Conservation (phyloP, 1,284 basidiomycete genomes). For the Microbotryum lychnidis-dioicae region DNA sequence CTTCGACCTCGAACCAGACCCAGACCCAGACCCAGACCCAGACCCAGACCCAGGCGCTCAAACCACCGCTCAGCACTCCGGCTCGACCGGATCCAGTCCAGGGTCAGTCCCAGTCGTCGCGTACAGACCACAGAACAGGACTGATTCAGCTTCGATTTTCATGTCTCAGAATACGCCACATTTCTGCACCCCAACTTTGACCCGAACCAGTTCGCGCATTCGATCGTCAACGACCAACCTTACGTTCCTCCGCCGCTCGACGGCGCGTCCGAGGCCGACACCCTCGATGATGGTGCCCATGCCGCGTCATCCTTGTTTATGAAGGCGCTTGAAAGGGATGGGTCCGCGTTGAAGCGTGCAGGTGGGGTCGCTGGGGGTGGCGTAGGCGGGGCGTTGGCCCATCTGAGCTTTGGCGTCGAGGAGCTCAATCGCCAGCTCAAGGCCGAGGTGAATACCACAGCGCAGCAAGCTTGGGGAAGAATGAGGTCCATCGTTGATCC, state of each 20-base stretch:
- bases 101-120: too few species aligned
- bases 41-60: too few species aligned
- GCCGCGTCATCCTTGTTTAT: neutral
- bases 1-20: too few species aligned
- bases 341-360: constrained; percentile 4
- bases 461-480: too few species aligned
- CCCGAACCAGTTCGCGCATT: constrained; percentile 78
- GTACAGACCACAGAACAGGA: neutral
- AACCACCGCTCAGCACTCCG: too few species aligned
- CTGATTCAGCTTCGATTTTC: neutral
- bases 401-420: constrained; percentile 72
- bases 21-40: too few species aligned
- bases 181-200: constrained; percentile 66
- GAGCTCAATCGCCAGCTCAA: constrained; percentile 81
- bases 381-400: constrained; percentile 57
- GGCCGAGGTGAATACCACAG: constrained; percentile 52
- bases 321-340: neutral
- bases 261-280: neutral
- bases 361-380: constrained; percentile 41
- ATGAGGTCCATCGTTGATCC: too few species aligned
- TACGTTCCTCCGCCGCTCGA: constrained; percentile 48
- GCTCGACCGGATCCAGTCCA: too few species aligned
- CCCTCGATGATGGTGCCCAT: neutral
- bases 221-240: constrained; percentile 66
- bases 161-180: constrained; percentile 46